A percentile compares a stretch with the other conserved stretches of the same genome.
Evolutionary conservation across 1,284 basidiomycete genomes (phyloP).

Genomic region (Rhodofomes roseus): DNA sequence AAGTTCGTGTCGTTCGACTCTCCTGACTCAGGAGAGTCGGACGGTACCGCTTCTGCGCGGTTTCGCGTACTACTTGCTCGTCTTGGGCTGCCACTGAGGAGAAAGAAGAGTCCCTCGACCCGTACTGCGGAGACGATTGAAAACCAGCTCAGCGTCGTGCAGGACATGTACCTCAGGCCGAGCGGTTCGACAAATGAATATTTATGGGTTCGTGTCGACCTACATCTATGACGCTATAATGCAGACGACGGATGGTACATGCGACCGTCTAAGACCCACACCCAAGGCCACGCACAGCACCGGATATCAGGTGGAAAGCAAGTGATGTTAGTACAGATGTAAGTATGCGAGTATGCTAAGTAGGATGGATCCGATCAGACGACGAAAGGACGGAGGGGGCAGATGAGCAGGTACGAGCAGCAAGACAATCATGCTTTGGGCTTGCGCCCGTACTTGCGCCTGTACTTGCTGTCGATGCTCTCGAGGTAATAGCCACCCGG

Average conservation of each 20-base stretch:
- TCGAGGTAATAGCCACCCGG: constrained; percentile 93
- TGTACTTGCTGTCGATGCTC: constrained; percentile 88
- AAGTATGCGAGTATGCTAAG: constrained; percentile 3
- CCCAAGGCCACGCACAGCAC: neutral
- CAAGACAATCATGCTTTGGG: constrained; percentile 20
- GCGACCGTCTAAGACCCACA: neutral
- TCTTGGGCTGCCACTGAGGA: too few relatives aligned
- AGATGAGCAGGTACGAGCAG: neutral
- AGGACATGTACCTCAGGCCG: too few relatives aligned
- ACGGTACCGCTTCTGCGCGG: too few relatives aligned
- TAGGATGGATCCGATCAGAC: neutral
- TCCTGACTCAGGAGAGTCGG: too few relatives aligned
- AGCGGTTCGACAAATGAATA: too few relatives aligned
- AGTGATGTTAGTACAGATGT: constrained; percentile 2
- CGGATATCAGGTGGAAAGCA: neutral
- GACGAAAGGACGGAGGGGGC: neutral
- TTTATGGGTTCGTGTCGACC: neutral
- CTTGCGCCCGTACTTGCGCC: constrained; percentile 73
- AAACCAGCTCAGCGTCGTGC: too few relatives aligned
- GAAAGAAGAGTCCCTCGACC: too few relatives aligned
- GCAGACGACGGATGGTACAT: constrained; percentile 2
- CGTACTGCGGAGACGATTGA: too few relatives aligned
- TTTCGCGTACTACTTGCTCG: too few relatives aligned
- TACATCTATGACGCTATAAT: neutral
- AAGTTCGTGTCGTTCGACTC: too few relatives aligned